These are phyloP conservation scores for Tolypocladium ovalisporum DNA, from an alignment of 2,329 filamentous ascomycete species.

Conservation along the genomic window DNA sequence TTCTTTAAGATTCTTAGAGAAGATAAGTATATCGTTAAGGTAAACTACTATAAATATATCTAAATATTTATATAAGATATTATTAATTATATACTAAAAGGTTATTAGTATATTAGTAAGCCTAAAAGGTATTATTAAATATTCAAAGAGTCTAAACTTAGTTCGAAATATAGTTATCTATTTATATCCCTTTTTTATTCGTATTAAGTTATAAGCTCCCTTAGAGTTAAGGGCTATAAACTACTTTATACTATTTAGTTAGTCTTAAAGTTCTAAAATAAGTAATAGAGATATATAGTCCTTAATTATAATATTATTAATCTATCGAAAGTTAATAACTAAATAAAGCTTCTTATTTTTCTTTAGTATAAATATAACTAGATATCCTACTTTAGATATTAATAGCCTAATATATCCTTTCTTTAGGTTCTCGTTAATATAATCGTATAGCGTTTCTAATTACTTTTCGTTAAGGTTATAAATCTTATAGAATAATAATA, in stretches of 20 bases:
- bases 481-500: not conserved
- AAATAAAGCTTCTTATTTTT: conserved; percentile 8
- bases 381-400: conserved; percentile 2
- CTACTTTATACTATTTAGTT: conserved; percentile 2
- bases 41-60: conserved; percentile 7
- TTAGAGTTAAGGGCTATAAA: not conserved
- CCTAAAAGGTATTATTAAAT: conserved; percentile 17
- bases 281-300: conserved; percentile 9
- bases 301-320: conserved; percentile 16
- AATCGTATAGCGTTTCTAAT: not conserved
- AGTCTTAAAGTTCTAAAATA: conserved; percentile 11
- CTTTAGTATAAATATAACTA: conserved; percentile 4
- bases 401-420: conserved; percentile 1
- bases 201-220: not conserved
- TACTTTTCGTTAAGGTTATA: conserved; percentile 6
- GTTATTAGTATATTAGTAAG: conserved; percentile 9
- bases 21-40: conserved; percentile 7
- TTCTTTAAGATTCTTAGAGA: conserved; percentile 5
- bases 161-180: conserved; percentile 23
- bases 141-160: conserved; percentile 20
- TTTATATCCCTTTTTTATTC: conserved; percentile 12
- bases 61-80: conserved; percentile 4
- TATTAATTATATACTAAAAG: conserved; percentile 5
- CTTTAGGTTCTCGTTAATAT: not conserved
- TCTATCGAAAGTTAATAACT: conserved; percentile 11